Evolutionary conservation across 140 eudicot species (phyloP).

Genomic region (Cichorium intybus): DNA sequence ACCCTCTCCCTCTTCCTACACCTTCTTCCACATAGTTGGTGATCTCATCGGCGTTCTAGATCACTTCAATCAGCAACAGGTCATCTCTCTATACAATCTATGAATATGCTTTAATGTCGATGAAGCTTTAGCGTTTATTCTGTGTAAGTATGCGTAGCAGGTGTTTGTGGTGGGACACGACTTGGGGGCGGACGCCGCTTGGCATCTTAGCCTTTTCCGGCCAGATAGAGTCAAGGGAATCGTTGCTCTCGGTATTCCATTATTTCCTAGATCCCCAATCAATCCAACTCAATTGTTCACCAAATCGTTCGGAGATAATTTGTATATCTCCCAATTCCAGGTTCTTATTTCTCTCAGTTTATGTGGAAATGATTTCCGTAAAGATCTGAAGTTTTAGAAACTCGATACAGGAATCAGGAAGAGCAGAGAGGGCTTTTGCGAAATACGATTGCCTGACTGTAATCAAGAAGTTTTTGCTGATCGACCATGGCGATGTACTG

Average conservation of each 20-base stretch:
- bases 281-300: conserved; percentile 34
- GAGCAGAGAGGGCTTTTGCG: conserved; percentile 59
- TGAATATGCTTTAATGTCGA: neutral
- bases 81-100: neutral
- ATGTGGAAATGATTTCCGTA: neutral
- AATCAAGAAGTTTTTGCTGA: conserved; percentile 50
- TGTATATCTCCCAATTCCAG: conserved; percentile 52
- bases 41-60: conserved; percentile 65
- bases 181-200: conserved; percentile 61
- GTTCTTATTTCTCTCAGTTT: conserved; percentile 25
- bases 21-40: conserved; percentile 51
- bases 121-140: conserved; percentile 4
- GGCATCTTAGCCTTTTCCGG: conserved; percentile 57
- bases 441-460: conserved; percentile 52
- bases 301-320: conserved; percentile 41
- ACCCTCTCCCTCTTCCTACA: conserved; percentile 46
- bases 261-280: conserved; percentile 41
- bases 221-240: conserved; percentile 58
- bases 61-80: conserved; percentile 48
- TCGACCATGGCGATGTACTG: conserved; percentile 16
- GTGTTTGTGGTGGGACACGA: conserved; percentile 53
- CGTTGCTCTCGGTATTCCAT: conserved; percentile 49
- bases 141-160: conserved; percentile 6
- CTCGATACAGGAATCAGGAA: conserved; percentile 48
- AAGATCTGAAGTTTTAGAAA: neutral